Conservation (phyloP, 306 rosid species). For the Sechiopsis laciniata region DNA sequence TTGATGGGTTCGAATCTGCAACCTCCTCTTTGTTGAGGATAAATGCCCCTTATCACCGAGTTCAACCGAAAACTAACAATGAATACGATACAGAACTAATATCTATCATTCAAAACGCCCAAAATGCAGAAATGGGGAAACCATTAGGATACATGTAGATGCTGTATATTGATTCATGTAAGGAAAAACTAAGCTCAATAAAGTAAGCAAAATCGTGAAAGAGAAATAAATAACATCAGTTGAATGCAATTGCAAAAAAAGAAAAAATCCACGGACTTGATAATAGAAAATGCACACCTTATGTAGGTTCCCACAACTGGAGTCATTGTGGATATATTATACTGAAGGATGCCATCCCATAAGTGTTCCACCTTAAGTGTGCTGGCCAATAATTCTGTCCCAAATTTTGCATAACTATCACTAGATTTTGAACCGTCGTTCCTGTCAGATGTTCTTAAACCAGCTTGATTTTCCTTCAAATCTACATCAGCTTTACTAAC, state of each 20-base stretch:
- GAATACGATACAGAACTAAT: neutral
- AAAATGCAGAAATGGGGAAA: neutral
- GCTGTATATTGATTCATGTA: neutral
- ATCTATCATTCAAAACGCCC: neutral
- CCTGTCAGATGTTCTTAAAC: slow-evolving; percentile 25
- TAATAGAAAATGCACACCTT: slow-evolving; percentile 46
- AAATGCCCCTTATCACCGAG: neutral
- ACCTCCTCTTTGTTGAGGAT: slow-evolving; percentile 36
- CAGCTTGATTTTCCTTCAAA: slow-evolving; percentile 22
- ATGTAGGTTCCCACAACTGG: slow-evolving; percentile 58
- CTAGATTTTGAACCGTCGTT: slow-evolving; percentile 30
- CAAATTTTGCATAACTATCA: slow-evolving; percentile 29
- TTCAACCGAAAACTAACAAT: neutral
- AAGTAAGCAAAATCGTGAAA: neutral
- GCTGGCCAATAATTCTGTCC: slow-evolving; percentile 28
- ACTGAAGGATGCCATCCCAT: slow-evolving; percentile 83
- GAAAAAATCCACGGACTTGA: neutral
- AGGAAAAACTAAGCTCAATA: neutral
- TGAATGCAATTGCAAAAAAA: neutral
- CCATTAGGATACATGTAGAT: neutral
- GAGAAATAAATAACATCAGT: neutral
- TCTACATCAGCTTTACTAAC: slow-evolving; percentile 27
- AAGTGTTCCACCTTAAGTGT: slow-evolving; percentile 41
- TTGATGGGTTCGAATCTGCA: neutral
- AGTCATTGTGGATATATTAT: slow-evolving; percentile 48